Base-by-base conservation (phyloP, 495 filamentous ascomycete species). In the Aspergillus avenaceus region DNA sequence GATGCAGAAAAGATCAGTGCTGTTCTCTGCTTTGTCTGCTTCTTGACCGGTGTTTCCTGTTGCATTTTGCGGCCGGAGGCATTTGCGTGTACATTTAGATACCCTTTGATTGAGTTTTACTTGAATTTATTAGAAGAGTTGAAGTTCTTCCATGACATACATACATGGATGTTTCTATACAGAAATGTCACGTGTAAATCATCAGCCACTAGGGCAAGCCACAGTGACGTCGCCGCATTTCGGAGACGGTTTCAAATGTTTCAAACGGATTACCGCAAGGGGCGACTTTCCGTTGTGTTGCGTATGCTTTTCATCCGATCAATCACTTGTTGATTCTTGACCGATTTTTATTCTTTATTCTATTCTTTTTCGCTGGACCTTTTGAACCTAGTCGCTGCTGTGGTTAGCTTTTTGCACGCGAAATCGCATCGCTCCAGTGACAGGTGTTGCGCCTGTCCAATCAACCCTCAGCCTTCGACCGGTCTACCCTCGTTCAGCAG, bases 81-180 rank as follows among this genome's bases (percentile, higher is more conserved):
- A 37, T 26, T 50, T 31, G 28, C 27, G 49, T 61, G 59, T 62
- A 62, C 50, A 55, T 56, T 53, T 62, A 62, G 59, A 62, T 62
- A 62, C 59, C 59, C 59, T 41, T 52, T 59, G 52, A 55, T 38
- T 53, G 26, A 41, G 45, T 23, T 49, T 13, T n/a, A n/a, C n/a
- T 14, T 49, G n/a, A 47, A 42, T 40, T 43, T 22, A 28, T 24
- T 52, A 48, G 27, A 14, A 22, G 9, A 21, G 26, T 47, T 46
- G 3, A 8, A 14, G 27, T 32, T 18, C 23, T 16, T 31, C 23
- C 23, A 19, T 5, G n/a, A 26, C 23, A 14, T 14, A 12, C 7
- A 9, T 11, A 3, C 19, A 9, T 18, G 22, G n/a, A 45, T 4
- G 13, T 27, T 2, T 26, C 24, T 6, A 3, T 26, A 46, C 14